Evolutionary conservation across 257 asterid species (phyloP).

Genomic region (Przewalskia tangutica): DNA sequence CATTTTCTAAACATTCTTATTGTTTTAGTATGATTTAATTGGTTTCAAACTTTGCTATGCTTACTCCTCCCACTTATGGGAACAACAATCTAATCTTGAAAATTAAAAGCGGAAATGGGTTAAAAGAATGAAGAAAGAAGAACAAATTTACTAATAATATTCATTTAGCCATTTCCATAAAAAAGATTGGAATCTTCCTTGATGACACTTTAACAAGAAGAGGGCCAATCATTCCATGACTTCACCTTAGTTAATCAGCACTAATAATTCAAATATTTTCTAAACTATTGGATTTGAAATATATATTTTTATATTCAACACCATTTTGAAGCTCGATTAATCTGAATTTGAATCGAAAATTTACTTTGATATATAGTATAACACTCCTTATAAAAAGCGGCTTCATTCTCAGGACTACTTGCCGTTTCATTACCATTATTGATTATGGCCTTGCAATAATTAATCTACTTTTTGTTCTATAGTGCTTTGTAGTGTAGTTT

Average conservation of each 20-base stretch:
- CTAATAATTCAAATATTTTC: not conserved
- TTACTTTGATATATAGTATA: not conserved
- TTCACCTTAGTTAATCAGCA: not conserved
- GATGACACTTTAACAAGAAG: not conserved
- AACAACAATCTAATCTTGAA: too few relatives aligned
- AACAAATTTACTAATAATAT: not conserved
- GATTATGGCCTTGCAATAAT: not conserved
- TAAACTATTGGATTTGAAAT: not conserved
- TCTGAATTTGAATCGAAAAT: not conserved
- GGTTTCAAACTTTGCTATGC: too few relatives aligned
- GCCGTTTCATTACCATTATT: not conserved
- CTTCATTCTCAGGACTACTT: not conserved
- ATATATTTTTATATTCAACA: not conserved
- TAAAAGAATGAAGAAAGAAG: too few relatives aligned
- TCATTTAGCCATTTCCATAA: not conserved
- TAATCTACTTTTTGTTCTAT: not conserved
- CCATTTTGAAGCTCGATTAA: not conserved
- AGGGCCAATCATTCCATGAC: not conserved
- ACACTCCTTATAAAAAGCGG: too few relatives aligned
- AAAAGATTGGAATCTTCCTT: not conserved
- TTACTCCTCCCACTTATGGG: too few relatives aligned
- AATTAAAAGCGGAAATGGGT: too few relatives aligned
- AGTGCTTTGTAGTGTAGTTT: not conserved
- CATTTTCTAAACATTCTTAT: too few relatives aligned
- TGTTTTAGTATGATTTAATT: too few relatives aligned